Conservation (phyloP, 179 eudicot genomes). For the Beta macrorhiza region DNA sequence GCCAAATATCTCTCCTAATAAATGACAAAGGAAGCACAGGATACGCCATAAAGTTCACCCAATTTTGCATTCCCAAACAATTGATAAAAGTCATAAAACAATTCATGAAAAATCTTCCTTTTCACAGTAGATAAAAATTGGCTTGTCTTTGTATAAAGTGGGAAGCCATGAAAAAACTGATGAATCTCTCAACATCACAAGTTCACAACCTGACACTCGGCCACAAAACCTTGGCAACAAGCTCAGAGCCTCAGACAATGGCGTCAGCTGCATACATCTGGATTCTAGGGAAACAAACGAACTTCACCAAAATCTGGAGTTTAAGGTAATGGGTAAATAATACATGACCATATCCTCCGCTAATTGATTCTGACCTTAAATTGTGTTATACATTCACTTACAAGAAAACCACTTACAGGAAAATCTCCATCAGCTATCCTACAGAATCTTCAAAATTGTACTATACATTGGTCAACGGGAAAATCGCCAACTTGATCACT, state of each 20-base stretch:
- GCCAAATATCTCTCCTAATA: no score
- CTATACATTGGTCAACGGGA: not conserved
- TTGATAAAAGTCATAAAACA: no score
- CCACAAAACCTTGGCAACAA: not conserved
- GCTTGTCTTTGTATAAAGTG: no score
- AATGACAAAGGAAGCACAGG: no score
- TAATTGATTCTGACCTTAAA: not conserved
- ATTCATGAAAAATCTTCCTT: no score
- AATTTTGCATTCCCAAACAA: no score
- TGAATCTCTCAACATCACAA: no score
- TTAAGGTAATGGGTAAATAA: not conserved
- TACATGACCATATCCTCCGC: not conserved
- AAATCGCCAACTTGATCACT: not conserved
- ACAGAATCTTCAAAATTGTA: not conserved
- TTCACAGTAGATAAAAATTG: no score
- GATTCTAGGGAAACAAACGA: not conserved
- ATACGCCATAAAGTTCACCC: no score
- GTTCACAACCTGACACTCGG: no score
- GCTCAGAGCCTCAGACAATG: not conserved
- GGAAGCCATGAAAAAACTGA: no score
- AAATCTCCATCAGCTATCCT: not conserved
- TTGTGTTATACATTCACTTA: not conserved
- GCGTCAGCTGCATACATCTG: not conserved
- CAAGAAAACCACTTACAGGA: not conserved
- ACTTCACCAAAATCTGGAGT: not conserved